phyloP scores from a whole-genome alignment of 331 rosid species.

The Quercus lobata region DNA sequence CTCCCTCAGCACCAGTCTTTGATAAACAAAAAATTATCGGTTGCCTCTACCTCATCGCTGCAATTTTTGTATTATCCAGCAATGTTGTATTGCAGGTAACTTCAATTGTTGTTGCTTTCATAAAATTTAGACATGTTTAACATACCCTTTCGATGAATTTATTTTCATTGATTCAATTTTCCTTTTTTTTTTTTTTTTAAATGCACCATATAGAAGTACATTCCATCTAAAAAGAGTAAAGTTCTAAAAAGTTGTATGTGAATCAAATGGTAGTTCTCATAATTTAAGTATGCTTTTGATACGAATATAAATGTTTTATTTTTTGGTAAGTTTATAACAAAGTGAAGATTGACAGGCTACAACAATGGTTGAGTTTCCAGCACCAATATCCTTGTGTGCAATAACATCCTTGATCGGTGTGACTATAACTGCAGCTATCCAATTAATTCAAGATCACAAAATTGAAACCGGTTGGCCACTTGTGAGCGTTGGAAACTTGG shows the following conservation, averaged over 20 bases:
- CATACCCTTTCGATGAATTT: too few species aligned
- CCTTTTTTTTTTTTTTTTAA: too few species aligned
- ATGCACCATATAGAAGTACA: too few species aligned
- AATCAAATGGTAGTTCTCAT: too few species aligned
- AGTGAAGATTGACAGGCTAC: conserved; percentile 44
- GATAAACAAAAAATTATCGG: conserved; percentile 59
- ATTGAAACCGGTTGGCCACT: conserved; percentile 41
- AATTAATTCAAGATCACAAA: conserved; percentile 31
- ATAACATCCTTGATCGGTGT: conserved; percentile 64
- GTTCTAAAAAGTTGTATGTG: too few species aligned
- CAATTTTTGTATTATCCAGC: conserved; percentile 56
- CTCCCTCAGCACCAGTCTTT: conserved; percentile 21
- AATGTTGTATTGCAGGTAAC: conserved; percentile 66
- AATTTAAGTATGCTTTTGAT: too few species aligned
- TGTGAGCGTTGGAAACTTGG: conserved; percentile 33
- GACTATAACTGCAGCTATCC: conserved; percentile 41
- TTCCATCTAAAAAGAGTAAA: too few species aligned
- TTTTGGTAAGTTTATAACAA: background rate
- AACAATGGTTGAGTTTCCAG: conserved; percentile 66
- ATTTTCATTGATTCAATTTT: too few species aligned
- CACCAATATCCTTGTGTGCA: conserved; percentile 70
- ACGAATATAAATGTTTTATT: background rate
- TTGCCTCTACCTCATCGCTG: conserved; percentile 54
- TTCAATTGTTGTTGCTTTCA: background rate
- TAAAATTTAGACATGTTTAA: too few species aligned